A percentile compares a stretch with the other conserved stretches of the same genome.
Evolutionary conservation across 306 rosid genomes (phyloP).

Genomic region (Elaeagnus macrophylla): DNA sequence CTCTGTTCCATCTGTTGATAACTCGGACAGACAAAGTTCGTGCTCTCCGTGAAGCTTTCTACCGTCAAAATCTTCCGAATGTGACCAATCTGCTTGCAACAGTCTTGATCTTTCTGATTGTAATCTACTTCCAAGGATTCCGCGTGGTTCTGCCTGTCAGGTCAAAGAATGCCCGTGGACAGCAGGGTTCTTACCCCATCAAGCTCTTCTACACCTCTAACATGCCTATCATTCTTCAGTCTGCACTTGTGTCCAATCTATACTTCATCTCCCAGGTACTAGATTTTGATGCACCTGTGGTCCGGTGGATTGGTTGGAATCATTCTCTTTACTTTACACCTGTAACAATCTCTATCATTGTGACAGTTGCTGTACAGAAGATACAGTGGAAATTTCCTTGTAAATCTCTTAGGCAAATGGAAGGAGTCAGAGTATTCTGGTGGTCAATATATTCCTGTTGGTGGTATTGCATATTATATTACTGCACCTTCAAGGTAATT

Average conservation of each 20-base stretch:
- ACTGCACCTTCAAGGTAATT: slow-evolving; percentile 85
- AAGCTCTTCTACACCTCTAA: slow-evolving; percentile 91
- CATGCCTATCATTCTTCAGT: slow-evolving; percentile 96
- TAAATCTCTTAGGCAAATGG: slow-evolving; percentile 87
- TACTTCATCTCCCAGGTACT: slow-evolving; percentile 93
- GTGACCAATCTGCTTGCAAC: slow-evolving; percentile 90
- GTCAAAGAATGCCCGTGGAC: slow-evolving; percentile 94
- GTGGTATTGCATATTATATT: slow-evolving; percentile 90
- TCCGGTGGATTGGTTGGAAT: not conserved
- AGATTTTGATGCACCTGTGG: slow-evolving; percentile 13
- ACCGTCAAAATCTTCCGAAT: slow-evolving; percentile 90
- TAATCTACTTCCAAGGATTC: slow-evolving; percentile 93
- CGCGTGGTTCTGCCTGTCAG: slow-evolving; percentile 93
- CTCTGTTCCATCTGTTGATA: slow-evolving; percentile 79
- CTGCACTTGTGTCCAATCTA: slow-evolving; percentile 87
- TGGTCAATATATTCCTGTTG: slow-evolving; percentile 78
- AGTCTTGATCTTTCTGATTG: slow-evolving; percentile 71
- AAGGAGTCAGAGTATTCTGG: slow-evolving; percentile 90
- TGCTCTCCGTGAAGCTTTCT: slow-evolving; percentile 85
- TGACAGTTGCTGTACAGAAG: slow-evolving; percentile 69
- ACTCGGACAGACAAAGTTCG: slow-evolving; percentile 83
- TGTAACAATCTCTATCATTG: slow-evolving; percentile 9
- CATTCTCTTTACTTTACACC: slow-evolving; percentile 12
- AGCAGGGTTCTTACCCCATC: slow-evolving; percentile 93
- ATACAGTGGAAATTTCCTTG: slow-evolving; percentile 78